Evolutionary conservation across 106 monocot species (phyloP).

Genomic region (Narthecium ossifragum): DNA sequence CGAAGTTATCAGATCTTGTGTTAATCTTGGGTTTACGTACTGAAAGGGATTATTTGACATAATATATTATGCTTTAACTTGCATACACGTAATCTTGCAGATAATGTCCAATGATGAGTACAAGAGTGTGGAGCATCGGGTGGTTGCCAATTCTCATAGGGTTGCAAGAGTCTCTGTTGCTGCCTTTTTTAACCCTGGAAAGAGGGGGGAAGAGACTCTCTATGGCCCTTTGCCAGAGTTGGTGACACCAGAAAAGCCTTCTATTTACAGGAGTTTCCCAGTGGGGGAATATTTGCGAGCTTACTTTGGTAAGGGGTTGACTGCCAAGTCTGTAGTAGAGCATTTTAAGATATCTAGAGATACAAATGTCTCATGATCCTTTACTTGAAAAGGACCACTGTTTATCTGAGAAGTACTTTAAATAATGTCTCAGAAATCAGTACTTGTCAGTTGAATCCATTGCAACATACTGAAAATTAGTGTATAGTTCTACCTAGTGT

Average conservation of each 20-base stretch:
- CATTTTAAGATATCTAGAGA: slow-evolving; percentile 39
- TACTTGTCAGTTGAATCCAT: too few relatives aligned
- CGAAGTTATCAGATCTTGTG: too few relatives aligned
- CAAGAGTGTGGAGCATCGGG: slow-evolving; percentile 58
- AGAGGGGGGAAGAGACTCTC: slow-evolving; percentile 28
- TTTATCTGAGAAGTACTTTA: too few relatives aligned
- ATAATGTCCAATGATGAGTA: slow-evolving; percentile 74
- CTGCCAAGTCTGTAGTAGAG: slow-evolving; percentile 24
- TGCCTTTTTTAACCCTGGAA: slow-evolving; percentile 57
- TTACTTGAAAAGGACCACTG: too few relatives aligned
- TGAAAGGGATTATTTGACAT: too few relatives aligned
- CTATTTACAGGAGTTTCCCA: slow-evolving; percentile 51
- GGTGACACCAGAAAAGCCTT: slow-evolving; percentile 39
- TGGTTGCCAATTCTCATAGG: slow-evolving; percentile 28
- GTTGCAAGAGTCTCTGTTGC: slow-evolving; percentile 53
- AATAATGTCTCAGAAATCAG: too few relatives aligned
- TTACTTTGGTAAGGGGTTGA: slow-evolving; percentile 48
- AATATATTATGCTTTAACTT: too few relatives aligned
- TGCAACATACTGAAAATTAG: too few relatives aligned
- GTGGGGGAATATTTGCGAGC: slow-evolving; percentile 41
- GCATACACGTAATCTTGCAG: too few relatives aligned
- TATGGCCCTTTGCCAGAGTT: slow-evolving; percentile 57
- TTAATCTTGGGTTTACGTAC: too few relatives aligned
- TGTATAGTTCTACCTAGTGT: too few relatives aligned
- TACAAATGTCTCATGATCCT: too few relatives aligned